Evolutionary conservation across 495 filamentous ascomycete genomes (phyloP).

Genomic region (Recurvomyces mirabilis): DNA sequence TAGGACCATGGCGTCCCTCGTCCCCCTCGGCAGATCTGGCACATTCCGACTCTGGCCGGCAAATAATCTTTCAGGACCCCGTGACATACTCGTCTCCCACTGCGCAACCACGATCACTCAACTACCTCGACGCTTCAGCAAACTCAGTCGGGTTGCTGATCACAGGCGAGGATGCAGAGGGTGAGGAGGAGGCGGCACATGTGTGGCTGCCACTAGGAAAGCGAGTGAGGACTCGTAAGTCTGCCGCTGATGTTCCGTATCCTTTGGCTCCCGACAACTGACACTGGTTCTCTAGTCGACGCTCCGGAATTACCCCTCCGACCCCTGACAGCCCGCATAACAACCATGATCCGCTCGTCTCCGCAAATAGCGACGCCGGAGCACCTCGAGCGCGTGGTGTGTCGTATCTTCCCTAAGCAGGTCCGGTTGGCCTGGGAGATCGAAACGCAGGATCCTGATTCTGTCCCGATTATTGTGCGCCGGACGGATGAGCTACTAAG

Average conservation of each 20-base stretch:
- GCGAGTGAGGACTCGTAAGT: constrained; percentile 9
- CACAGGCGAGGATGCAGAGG: constrained; percentile 1
- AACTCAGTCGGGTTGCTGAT: constrained; percentile 18
- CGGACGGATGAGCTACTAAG: constrained; percentile 13
- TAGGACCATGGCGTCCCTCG: too few relatives aligned
- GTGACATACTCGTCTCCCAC: too few relatives aligned
- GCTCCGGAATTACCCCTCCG: constrained; percentile 13
- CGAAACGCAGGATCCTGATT: not conserved
- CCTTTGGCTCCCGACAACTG: not conserved
- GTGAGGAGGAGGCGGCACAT: constrained; percentile 1
- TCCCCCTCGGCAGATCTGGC: too few relatives aligned
- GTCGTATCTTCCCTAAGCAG: constrained; percentile 1
- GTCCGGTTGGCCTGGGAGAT: not conserved
- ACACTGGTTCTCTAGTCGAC: constrained; percentile 5
- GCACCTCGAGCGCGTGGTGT: constrained; percentile 6
- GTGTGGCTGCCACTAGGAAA: constrained; percentile 17
- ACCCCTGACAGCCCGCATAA: constrained; percentile 13
- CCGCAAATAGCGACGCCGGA: not conserved
- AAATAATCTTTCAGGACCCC: too few relatives aligned
- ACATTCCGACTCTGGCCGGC: too few relatives aligned
- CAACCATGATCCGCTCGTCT: constrained; percentile 9
- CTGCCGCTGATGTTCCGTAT: not conserved
- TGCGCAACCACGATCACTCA: too few relatives aligned
- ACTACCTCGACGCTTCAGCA: constrained; percentile 6
- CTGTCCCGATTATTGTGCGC: constrained; percentile 12